Evolutionary conservation across 2,329 filamentous ascomycete species (phyloP).

Genomic region (Pyrenophora seminiperda): DNA sequence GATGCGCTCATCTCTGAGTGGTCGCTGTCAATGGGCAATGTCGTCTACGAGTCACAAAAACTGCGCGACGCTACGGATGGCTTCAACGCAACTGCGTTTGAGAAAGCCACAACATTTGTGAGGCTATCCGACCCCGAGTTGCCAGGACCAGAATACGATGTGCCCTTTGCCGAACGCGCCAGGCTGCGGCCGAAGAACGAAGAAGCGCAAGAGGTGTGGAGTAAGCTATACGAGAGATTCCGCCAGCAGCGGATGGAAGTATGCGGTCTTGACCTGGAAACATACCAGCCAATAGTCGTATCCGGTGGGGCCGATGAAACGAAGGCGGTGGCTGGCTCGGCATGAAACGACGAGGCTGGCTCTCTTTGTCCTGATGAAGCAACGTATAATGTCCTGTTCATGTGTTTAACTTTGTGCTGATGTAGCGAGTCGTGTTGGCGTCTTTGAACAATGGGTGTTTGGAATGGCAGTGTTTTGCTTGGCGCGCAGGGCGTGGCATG

Average conservation of each 20-base stretch:
- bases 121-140: conserved; percentile 55
- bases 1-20: conserved; percentile 47
- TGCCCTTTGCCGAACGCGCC: conserved; percentile 51
- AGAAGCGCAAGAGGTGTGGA: conserved; percentile 56
- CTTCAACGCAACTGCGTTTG: conserved; percentile 55
- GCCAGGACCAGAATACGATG: conserved; percentile 58
- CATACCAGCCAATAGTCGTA: conserved; percentile 39
- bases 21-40: conserved; percentile 47
- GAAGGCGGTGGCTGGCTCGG: conserved; percentile 8
- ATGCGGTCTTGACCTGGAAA: conserved; percentile 59
- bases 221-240: conserved; percentile 56
- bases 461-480: conserved; percentile 1
- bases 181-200: conserved; percentile 52
- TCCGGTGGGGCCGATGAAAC: conserved; percentile 15
- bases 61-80: conserved; percentile 36
- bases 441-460: neutral
- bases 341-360: conserved; percentile 11
- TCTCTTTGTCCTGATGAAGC: conserved; percentile 4
- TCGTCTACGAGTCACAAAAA: conserved; percentile 44
- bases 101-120: conserved; percentile 53
- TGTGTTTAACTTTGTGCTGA: conserved; percentile 4
- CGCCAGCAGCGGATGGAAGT: conserved; percentile 58
- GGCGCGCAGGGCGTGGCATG: conserved; percentile 2
- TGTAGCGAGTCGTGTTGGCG: neutral
- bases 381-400: conserved; percentile 1